Percentiles rank a stretch among this genome's conserved stretches.
Evolutionary conservation across 495 filamentous ascomycete genomes (phyloP).

Genomic region (Trichoderma orchidacearum): DNA sequence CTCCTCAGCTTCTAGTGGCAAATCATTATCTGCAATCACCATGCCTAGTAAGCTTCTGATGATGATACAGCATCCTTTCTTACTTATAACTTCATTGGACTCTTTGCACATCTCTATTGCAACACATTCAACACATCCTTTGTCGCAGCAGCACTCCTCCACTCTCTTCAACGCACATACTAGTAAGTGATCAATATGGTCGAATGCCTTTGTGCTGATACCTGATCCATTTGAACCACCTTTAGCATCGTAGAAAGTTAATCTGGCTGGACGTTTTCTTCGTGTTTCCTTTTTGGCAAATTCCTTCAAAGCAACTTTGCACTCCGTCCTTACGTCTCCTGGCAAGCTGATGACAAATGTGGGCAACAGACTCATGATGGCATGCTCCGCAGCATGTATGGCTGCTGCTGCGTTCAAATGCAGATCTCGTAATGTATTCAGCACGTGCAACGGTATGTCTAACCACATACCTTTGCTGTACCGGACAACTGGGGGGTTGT

Average conservation of each 20-base stretch:
- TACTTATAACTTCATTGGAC: constrained; percentile 85
- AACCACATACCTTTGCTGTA: constrained; percentile 92
- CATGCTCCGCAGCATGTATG: constrained; percentile 92
- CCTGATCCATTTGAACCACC: constrained; percentile 74
- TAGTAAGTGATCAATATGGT: constrained; percentile 72
- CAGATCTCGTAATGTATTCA: constrained; percentile 60
- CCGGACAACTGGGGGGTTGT: constrained; percentile 81
- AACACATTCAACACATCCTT: constrained; percentile 80
- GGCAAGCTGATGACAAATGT: constrained; percentile 78
- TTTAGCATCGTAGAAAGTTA: constrained; percentile 93
- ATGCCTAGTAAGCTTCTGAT: constrained; percentile 58
- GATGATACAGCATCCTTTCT: constrained; percentile 72
- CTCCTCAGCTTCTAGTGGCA: constrained; percentile 73
- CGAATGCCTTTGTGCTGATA: constrained; percentile 83
- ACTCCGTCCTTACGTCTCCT: constrained; percentile 85
- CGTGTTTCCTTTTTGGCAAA: constrained; percentile 47
- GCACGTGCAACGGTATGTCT: constrained; percentile 66
- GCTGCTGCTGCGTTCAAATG: constrained; percentile 74
- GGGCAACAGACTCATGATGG: constrained; percentile 71
- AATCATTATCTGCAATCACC: constrained; percentile 59
- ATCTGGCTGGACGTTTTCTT: constrained; percentile 74
- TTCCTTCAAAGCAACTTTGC: constrained; percentile 66
- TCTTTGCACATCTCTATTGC: constrained; percentile 78
- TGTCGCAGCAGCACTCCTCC: constrained; percentile 49
- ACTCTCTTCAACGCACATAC: constrained; percentile 68